Base-by-base conservation (phyloP, 768 basidiomycete species). In the Lentinula edodes region DNA sequence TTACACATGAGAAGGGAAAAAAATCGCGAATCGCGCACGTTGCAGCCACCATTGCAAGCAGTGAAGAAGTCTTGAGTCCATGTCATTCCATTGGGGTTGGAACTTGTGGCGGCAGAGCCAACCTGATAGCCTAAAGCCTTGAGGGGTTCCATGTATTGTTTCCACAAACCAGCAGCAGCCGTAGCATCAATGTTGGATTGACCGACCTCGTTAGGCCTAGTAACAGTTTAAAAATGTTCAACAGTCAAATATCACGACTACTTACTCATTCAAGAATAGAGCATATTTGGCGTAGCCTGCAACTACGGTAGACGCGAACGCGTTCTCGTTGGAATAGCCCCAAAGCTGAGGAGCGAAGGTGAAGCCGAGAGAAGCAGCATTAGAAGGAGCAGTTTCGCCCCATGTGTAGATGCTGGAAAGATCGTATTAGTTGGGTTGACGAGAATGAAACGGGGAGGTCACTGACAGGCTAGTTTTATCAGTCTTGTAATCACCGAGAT, bases 221-320 rank as follows among this genome's bases (percentile, higher is more conserved):
- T 63, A 28, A 28, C 28, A 28, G 1, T 28, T 16, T 54, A 50
- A 4, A 39, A 41, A 59, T 7, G 34, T 13, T 6, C 13, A 36
- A 20, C 48, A 3, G 45, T 48, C n/a, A n/a, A 45, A 63, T 23
- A 45, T 28, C 28, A 42, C 46, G 53, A 9, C 48, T 38, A 70
- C 85, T 10, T 62, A 93, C 93, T 94, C 94, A 68, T 96, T 97
- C 69, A 81, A 73, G 58, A 85, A 88, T 20, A 89, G 65, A 43
- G 78, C 83, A 58, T 68, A 67, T 23, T 73, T 66, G 58, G 85
- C 81, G 66, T 88, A 85, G 42, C 83, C 84, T 15, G 70, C 64
- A 52, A 78, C 73, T 35, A 87, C 81, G 46, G 74, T 61, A 2
- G 69, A 69, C 61, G 76, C 65, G 70, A 89, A 89, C 15, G 81